Base-by-base conservation (phyloP, 257 asterid genomes). In the Primulina tabacum region DNA sequence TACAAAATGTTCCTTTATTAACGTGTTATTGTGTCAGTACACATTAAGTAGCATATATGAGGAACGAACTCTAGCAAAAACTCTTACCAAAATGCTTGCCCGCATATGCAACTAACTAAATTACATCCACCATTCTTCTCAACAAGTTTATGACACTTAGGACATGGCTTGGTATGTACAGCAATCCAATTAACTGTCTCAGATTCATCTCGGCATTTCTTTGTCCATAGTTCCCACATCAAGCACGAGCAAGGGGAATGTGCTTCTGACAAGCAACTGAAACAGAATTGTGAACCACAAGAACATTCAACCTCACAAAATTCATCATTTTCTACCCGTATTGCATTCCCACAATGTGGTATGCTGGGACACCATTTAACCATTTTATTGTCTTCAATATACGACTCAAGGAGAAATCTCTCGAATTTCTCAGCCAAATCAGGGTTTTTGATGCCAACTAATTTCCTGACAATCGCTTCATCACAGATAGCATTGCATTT, bases 271-370 rank as follows among this genome's bases (percentile, higher is more conserved):
- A 81, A 81, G 70, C 99, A 94, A 82, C 87, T 84, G 86, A 94
- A 94, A 76, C 99, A 94, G 75, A 94, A 94, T 80, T 94, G 99
- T 55, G 82, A 56, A 65, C 99, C 95, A 77, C 97, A 94, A 28
- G 96, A 89, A 67, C 99, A 94, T 76, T 94, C 97, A 35, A 94
- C 97, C 84, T 94, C 99, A 61, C 96, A 91, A 62, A 85, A 80
- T 69, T 82, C 96, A 77, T 91, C 97, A 50, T 76, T 78, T 76
- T 94, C 97, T 11, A 94, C 88, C 60, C 99, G 83, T 72, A 94
- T 89, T 32, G 99, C 99, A 69, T 88, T 91, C 75, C 99, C 99
- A 82, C 99, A 94, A 74, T 94, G 97, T n/a, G 99, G 99, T 62
- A 76, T 65, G 69, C 99, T 94, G 17, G 97, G 97, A 75, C 97